phyloP scores from a whole-genome alignment of 495 filamentous ascomycete genomes.

The Glonium stellatum region DNA sequence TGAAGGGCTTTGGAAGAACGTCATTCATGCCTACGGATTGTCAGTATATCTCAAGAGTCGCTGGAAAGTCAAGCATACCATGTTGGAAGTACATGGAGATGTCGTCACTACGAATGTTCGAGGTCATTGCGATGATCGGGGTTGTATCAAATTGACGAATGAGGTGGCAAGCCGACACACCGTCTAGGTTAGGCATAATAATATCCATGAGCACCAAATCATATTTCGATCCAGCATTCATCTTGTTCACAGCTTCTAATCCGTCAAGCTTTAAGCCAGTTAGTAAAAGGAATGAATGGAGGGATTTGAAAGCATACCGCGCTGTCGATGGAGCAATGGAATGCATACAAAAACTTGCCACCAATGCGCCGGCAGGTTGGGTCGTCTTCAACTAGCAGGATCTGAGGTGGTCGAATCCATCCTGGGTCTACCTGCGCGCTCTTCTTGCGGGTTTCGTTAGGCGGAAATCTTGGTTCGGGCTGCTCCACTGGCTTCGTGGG shows the following conservation, averaged over 20 bases:
- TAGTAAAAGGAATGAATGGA: slow-evolving; percentile 9
- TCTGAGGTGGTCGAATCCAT: slow-evolving; percentile 76
- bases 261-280: slow-evolving; percentile 64
- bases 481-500: slow-evolving; percentile 53
- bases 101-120: slow-evolving; percentile 94
- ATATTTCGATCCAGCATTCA: slow-evolving; percentile 74
- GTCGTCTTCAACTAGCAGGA: slow-evolving; percentile 93
- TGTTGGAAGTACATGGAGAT: slow-evolving; percentile 96
- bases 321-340: slow-evolving; percentile 79
- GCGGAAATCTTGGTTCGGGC: slow-evolving; percentile 43
- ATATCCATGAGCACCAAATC: slow-evolving; percentile 98
- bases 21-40: slow-evolving; percentile 83
- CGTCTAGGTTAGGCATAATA: slow-evolving; percentile 95
- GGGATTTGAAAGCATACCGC: slow-evolving; percentile 55
- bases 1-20: slow-evolving; percentile 94
- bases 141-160: slow-evolving; percentile 80
- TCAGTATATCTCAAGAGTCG: slow-evolving; percentile 18
- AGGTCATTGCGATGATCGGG: slow-evolving; percentile 97
- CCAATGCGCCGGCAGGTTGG: slow-evolving; percentile 90
- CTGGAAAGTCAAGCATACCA: slow-evolving; percentile 52
- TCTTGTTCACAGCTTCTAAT: slow-evolving; percentile 86
- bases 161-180: slow-evolving; percentile 86
- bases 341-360: slow-evolving; percentile 83
- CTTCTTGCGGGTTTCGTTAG: slow-evolving; percentile 57
- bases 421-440: slow-evolving; percentile 63